Evolutionary conservation across 1,139 yeast species (phyloP).

Genomic region (Blastobotrys buckinghamii): DNA sequence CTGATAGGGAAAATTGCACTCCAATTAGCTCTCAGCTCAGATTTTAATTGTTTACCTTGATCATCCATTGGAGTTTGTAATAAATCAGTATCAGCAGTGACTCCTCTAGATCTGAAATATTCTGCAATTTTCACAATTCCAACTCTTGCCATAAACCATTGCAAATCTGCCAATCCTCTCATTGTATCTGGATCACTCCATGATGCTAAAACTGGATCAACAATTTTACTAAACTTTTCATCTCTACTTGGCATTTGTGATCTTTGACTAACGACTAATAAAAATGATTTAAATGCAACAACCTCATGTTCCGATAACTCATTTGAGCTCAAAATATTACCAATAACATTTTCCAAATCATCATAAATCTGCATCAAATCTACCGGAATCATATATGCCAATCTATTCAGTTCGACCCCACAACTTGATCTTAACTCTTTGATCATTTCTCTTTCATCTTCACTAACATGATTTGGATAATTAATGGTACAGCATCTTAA

Average conservation of each 20-base stretch:
- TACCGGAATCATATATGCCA: slow-evolving; percentile 93
- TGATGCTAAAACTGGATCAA: slow-evolving; percentile 84
- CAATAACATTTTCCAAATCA: slow-evolving; percentile 77
- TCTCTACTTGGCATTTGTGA: slow-evolving; percentile 66
- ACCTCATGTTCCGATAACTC: slow-evolving; percentile 86
- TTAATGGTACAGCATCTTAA: slow-evolving; percentile 83
- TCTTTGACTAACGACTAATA: slow-evolving; percentile 85
- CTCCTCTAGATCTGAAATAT: slow-evolving; percentile 78
- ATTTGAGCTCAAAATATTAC: slow-evolving; percentile 58
- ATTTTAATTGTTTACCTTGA: slow-evolving; percentile 71
- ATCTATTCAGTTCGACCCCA: slow-evolving; percentile 89
- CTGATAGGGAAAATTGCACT: slow-evolving; percentile 90
- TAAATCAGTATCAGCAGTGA: slow-evolving; percentile 68
- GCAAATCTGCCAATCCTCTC: slow-evolving; percentile 80
- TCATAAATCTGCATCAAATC: slow-evolving; percentile 72
- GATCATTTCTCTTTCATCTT: slow-evolving; percentile 68
- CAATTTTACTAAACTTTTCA: slow-evolving; percentile 75
- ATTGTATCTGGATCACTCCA: slow-evolving; percentile 94
- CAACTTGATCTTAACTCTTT: slow-evolving; percentile 87
- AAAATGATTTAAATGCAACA: slow-evolving; percentile 87
- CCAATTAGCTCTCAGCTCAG: slow-evolving; percentile 84
- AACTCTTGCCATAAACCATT: slow-evolving; percentile 96
- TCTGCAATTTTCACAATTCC: slow-evolving; percentile 93
- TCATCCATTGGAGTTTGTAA: slow-evolving; percentile 83
- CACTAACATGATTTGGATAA: slow-evolving; percentile 57